Base-by-base conservation (phyloP, 2,329 filamentous ascomycete species). In the Ophiostoma quercus region DNA sequence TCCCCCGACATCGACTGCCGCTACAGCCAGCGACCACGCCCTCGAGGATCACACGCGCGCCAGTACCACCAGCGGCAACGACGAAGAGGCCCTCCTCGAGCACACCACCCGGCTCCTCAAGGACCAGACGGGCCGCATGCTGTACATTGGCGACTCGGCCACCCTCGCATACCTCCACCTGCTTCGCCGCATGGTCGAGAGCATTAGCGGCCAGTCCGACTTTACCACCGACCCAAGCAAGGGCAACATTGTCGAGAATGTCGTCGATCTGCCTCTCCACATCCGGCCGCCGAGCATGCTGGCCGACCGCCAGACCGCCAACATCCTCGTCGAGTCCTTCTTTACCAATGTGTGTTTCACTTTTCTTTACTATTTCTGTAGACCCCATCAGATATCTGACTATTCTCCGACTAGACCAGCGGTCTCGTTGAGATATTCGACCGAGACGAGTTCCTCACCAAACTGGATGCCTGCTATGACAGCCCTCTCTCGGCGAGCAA, bases 81-180 rank as follows among this genome's bases (percentile, higher is more conserved):
- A 85, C 54, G 85, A 88, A 72, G 86, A 88, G 74, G 82, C 84
- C 3, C 82, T 84, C 34, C 80, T 87, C 34, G 83, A 84, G 72
- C 82, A 83, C 11, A 81, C 85, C 71, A 82, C 82, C 39, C 80
- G 85, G 72, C 87, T 89, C 84, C 78, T 89, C 54, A 82, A 86
- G 73, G 87, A 89, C 74, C 82, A 82, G 12, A 85, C 82, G 0
- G 85, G 86, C 11, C 81, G 85, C 73, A 78, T 88, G 43, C 79
- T 87, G 32, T 89, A 88, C 72, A 81, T 88, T 71, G 87, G 87
- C n/a, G 85, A 88, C 73, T 86, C 87, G 1, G 86, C 86, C 0
- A 85, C 85, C 0, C 78, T 89, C 6, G 87, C 87, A 0, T 88
- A 86, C 73, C 78, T 89, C 2, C 84, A 88, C 70, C 78, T 87